Conservation (phyloP, 176 grass and related monocot species). For the Miscanthus lutarioriparius region DNA sequence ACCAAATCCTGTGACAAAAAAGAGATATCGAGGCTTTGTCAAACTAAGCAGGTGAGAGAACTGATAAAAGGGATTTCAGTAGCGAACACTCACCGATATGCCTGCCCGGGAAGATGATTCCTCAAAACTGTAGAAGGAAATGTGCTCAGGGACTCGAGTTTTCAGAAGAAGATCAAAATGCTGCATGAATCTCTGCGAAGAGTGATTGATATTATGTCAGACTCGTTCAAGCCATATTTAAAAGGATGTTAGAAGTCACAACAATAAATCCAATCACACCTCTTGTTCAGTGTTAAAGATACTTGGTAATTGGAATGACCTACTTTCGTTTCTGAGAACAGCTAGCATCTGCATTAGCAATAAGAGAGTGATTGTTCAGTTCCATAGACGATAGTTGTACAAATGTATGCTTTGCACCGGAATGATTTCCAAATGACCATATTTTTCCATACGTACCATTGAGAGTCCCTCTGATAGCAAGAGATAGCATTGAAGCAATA, state of each 20-base stretch:
- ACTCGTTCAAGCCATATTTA: not conserved
- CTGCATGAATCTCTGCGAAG: slow-evolving; percentile 87
- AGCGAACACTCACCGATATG: slow-evolving; percentile 68
- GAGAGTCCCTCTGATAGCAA: slow-evolving; percentile 91
- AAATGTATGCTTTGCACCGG: slow-evolving; percentile 9
- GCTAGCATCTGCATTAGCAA: slow-evolving; percentile 69
- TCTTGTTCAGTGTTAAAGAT: slow-evolving; percentile 92
- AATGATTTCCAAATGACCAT: not conserved
- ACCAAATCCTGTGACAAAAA: slow-evolving; percentile 57
- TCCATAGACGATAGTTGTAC: not conserved
- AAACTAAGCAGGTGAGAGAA: slow-evolving; percentile 24
- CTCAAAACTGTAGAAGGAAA: slow-evolving; percentile 77
- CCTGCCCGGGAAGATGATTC: slow-evolving; percentile 65
- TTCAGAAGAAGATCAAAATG: slow-evolving; percentile 95
- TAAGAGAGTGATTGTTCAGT: slow-evolving; percentile 11
- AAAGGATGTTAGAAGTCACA: slow-evolving; percentile 8
- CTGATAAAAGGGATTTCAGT: not conserved
- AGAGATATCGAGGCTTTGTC: slow-evolving; percentile 9
- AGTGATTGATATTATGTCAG: slow-evolving; percentile 20
- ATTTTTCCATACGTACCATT: slow-evolving; percentile 57
- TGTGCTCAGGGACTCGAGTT: slow-evolving; percentile 72
- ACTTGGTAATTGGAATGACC: slow-evolving; percentile 62
- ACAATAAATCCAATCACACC: slow-evolving; percentile 45
- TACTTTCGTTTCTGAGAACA: slow-evolving; percentile 75
- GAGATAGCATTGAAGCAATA: slow-evolving; percentile 89